These are phyloP conservation scores for Xylaria castorea DNA, from an alignment of 495 filamentous ascomycete species.

Conservation along the genomic window DNA sequence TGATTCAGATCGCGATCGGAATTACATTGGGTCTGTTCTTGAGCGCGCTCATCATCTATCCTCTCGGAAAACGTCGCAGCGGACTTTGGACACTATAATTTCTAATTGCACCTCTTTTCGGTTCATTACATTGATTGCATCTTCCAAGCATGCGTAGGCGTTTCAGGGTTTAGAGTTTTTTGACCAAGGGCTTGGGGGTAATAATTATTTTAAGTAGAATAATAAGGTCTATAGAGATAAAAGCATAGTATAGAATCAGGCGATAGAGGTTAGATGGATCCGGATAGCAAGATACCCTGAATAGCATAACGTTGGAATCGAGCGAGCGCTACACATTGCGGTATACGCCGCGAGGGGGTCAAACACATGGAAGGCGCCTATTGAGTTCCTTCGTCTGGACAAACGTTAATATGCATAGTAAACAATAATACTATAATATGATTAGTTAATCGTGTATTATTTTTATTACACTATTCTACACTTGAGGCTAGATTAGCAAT, in stretches of 20 bases:
- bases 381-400: not conserved
- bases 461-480: not conserved
- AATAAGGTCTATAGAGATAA: not conserved
- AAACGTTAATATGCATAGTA: not conserved
- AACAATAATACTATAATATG: not conserved
- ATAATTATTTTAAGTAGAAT: not conserved
- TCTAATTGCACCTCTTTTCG: not conserved
- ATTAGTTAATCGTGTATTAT: not conserved
- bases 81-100: constrained; percentile 86
- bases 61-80: constrained; percentile 87
- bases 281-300: constrained; percentile 6
- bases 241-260: not conserved
- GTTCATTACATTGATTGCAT: not conserved
- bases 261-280: not conserved
- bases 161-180: not conserved
- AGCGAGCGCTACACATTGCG: not conserved
- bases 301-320: constrained; percentile 1
- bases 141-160: not conserved
- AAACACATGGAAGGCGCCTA: not conserved
- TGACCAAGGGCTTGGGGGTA: not conserved
- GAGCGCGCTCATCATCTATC: constrained; percentile 86
- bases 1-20: constrained; percentile 91
- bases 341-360: not conserved
- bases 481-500: not conserved
- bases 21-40: constrained; percentile 92